Conservation (phyloP, 139 green algal species). For the Pseudopediastrum boryanum region DNA sequence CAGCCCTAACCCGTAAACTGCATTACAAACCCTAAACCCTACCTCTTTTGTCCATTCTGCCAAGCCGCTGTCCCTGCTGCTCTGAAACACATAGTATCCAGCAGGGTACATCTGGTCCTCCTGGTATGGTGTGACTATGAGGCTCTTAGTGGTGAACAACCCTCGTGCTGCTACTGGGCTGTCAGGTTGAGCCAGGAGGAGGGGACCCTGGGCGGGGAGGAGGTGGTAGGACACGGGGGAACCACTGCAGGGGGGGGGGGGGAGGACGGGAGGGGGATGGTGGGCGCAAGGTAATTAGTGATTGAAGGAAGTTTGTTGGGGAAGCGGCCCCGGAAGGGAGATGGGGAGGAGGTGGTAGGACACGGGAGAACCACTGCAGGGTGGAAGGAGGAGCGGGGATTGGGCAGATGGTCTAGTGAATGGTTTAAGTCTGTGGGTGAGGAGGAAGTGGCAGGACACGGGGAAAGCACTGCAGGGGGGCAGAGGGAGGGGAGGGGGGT, state of each 20-base stretch:
- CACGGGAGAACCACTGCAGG: conserved; percentile 57
- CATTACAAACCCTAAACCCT: no score
- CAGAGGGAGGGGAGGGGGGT: neutral
- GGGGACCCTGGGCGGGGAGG: conserved; percentile 45
- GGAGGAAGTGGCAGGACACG: conserved; percentile 75
- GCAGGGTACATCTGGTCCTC: conserved; percentile 77
- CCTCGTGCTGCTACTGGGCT: conserved; percentile 47
- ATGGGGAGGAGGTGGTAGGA: conserved; percentile 76
- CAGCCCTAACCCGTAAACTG: no score
- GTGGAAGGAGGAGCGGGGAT: conserved; percentile 35
- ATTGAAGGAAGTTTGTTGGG: no score
- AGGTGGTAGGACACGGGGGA: conserved; percentile 75
- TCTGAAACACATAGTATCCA: conserved; percentile 75
- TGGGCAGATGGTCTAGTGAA: no score
- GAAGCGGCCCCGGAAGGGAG: no score
- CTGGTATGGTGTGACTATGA: conserved; percentile 77
- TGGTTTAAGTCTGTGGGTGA: no score
- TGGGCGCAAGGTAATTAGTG: neutral
- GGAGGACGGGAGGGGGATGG: neutral
- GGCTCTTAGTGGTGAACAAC: conserved; percentile 76
- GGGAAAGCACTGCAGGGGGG: conserved; percentile 60
- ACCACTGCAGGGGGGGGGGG: conserved; percentile 53
- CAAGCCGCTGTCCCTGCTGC: conserved; percentile 18
- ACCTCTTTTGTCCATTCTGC: conserved; percentile 64
- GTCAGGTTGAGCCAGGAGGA: conserved; percentile 46